phyloP scores from a whole-genome alignment of 2,329 filamentous ascomycete species.

The Trichoderma guizhouense region DNA sequence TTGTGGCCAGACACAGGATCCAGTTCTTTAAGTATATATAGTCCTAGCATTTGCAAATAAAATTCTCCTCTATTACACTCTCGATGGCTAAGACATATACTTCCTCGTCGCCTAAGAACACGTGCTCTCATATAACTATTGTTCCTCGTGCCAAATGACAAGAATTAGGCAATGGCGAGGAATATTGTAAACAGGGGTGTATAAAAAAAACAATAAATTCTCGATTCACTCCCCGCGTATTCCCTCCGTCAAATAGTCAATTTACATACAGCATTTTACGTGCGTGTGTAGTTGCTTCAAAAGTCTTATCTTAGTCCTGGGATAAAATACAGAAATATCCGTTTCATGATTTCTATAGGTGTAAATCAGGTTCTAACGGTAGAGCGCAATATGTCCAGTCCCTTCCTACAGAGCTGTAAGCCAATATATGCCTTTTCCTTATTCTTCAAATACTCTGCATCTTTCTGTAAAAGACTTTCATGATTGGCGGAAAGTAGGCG shows the following conservation, averaged over 20 bases:
- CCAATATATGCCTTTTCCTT: background rate
- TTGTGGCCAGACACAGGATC: background rate
- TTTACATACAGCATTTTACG: accelerated
- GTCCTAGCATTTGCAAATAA: background rate
- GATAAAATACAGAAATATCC: background rate
- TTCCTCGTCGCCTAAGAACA: background rate
- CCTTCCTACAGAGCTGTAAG: background rate
- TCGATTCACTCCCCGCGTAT: background rate
- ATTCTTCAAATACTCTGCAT: background rate
- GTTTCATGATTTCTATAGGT: background rate
- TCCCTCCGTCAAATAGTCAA: accelerated
- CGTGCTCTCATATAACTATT: no score
- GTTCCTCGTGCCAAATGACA: no score
- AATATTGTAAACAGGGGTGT: background rate
- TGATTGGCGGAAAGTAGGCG: background rate
- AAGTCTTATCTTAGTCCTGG: background rate
- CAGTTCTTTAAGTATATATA: background rate
- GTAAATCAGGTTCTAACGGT: background rate
- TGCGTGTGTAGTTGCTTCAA: background rate
- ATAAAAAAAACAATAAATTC: background rate
- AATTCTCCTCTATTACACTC: background rate
- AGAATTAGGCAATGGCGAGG: background rate
- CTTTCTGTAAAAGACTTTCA: background rate
- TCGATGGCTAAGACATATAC: background rate
- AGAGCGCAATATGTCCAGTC: background rate